Evolutionary conservation across 192 early-diverging fungal species (phyloP), one percentile per base, ranked within the genome.

Genomic region (Rhizoclosmatium globosum): DNA sequence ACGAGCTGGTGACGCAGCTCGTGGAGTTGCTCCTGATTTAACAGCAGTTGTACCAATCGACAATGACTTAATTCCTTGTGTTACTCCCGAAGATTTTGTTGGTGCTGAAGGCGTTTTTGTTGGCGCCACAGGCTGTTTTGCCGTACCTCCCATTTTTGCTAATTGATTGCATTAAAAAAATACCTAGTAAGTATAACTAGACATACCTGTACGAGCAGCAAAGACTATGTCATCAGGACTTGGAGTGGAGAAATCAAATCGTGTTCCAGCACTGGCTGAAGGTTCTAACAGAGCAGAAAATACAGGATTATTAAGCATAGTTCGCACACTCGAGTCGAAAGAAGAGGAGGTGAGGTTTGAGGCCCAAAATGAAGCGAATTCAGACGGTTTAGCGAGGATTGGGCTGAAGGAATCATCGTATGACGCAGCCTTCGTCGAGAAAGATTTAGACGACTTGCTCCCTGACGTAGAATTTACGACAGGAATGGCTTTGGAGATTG

Each of bases 161-260:
- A 38, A 48, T 77, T 62, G 74, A 68, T 78, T 82, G 85, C 82
- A 74, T 85, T 87, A 7, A 68, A 85, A 84, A 64, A 80, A 82
- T 2, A 71, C 47, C 57, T 85, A 62, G 82, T 9, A 58, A 61
- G 71, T 6, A 89, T 58, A 50, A 84, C 81, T 79, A 69, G 59
- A 76, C 82, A 1, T 79, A 76, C 56, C 68, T 47, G 46, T 78
- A 81, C 87, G 89, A 0, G 94, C 93, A 44, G 83, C 84, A 44
- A 89, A 79, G 11, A 95, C 94, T 47, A 86, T 78, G 82, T 95
- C 94, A 78, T 95, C 95, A 6, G 95, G 94, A 80, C 95, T 96
- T 19, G 94, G 94, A 6, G 86, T 87, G 64, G 92, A 86, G 83
- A 97, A 96, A 9, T 70, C 74, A 84, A 96, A 97, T 47, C 17